Evolutionary conservation across 2,329 filamentous ascomycete species (phyloP), one percentile per base, ranked within the genome.

Genomic region (Cadophora sp.): DNA sequence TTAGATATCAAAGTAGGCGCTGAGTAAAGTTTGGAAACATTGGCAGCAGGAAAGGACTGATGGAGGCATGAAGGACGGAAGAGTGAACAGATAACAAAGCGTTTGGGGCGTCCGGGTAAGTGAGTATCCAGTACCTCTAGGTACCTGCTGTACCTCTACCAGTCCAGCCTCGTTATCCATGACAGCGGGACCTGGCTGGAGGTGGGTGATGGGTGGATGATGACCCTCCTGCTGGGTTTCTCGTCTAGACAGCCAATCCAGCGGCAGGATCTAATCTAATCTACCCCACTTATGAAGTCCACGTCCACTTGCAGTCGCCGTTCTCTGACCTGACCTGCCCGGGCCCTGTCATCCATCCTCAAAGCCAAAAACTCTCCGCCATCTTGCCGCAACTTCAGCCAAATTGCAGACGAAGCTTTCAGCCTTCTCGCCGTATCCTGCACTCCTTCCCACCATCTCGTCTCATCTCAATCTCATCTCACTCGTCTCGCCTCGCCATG

Each of bases 371-470:
- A 45, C 27, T 47, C 56, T 59, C 39, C 56, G 20, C 33, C 55
- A 41, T 41, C 36, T 24, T 45, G n/a, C 33, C 36, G 36, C 56
- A 47, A 27, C 16, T 45, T 47, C 56, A 59, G 39, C 56, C 56
- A 59, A 33, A 47, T 45, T 59, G 24, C 56, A 59, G 56, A 59
- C 56, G 56, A 59, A 59, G 39, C 56, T 59, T 59, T 59, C 56
- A 59, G 56, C 56, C 56, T 41, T 43, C 53, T 59, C 39, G 27
- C 51, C n/a, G 5, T 56, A 18, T 13, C 9, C 30, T 20, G 18
- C 30, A 36, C 39, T 39, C 27, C 4, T 22, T 39, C 9, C 27
- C 30, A 36, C 18, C 27, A 56, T 56, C 27, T 39, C 27, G 7
- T n/a, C 18, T n/a, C 9, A 4, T n/a, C 30, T n/a, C n/a, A 11